These are phyloP conservation scores for Plasmopara halstedii DNA, from an alignment of 352 stramenopile species.

Conservation along the genomic window DNA sequence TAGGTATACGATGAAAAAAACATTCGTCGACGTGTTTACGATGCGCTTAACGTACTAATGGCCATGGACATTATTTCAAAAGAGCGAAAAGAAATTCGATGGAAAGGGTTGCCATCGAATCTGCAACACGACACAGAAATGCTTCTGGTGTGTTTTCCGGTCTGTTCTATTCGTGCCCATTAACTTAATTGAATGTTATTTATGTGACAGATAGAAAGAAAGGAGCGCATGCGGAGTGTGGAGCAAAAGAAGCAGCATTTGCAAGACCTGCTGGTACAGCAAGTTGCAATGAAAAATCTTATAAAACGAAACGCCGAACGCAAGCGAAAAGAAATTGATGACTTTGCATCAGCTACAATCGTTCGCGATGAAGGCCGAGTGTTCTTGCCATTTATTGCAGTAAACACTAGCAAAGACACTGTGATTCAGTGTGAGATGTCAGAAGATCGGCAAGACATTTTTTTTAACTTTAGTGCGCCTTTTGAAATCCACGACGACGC, in stretches of 20 bases:
- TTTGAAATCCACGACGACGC: slow-evolving; percentile 98
- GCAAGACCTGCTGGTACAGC: slow-evolving; percentile 89
- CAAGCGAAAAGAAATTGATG: slow-evolving; percentile 38
- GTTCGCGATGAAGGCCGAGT: slow-evolving; percentile 77
- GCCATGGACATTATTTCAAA: slow-evolving; percentile 98
- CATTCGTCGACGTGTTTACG: slow-evolving; percentile 94
- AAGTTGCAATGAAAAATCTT: slow-evolving; percentile 94
- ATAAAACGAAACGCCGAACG: slow-evolving; percentile 80
- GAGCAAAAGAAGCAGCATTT: slow-evolving; percentile 88
- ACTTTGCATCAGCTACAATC: slow-evolving; percentile 15
- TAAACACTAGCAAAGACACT: slow-evolving; percentile 92
- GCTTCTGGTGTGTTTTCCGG: slow-evolving; percentile 46
- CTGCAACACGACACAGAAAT: slow-evolving; percentile 83
- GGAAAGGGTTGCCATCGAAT: slow-evolving; percentile 75
- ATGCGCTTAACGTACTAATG: slow-evolving; percentile 97
- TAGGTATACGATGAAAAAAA: slow-evolving; percentile 93
- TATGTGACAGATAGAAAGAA: slow-evolving; percentile 45
- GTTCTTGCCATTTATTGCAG: slow-evolving; percentile 95
- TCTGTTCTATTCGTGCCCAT: not conserved
- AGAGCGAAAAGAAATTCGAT: slow-evolving; percentile 91
- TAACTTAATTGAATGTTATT: not conserved
- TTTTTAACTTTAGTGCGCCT: slow-evolving; percentile 94
- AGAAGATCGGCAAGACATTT: slow-evolving; percentile 91
- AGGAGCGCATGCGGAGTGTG: slow-evolving; percentile 70
- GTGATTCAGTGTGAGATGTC: slow-evolving; percentile 97